These are phyloP conservation scores for Sisymbrium altissimum DNA, from an alignment of 345 rosid genomes.

Conservation along the genomic window DNA sequence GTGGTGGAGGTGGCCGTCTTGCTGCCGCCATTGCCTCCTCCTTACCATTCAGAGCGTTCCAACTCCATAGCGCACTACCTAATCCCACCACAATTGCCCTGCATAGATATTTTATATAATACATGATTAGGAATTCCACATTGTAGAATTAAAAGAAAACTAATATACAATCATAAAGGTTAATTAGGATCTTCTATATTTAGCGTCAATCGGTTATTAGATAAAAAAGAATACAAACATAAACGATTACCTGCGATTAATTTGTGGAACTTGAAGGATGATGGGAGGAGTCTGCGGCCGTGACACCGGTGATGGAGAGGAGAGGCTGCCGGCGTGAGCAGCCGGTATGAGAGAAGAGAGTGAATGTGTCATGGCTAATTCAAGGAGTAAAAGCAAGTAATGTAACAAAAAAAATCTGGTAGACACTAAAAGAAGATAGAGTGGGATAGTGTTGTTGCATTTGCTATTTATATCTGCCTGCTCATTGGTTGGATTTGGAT, in stretches of 20 bases:
- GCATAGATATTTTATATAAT: neutral
- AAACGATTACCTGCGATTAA: conserved; percentile 43
- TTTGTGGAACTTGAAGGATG: conserved; percentile 21
- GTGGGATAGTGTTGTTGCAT: conserved; percentile 27
- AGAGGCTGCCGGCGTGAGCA: conserved; percentile 20
- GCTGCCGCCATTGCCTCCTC: conserved; percentile 52
- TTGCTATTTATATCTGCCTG: conserved; percentile 19
- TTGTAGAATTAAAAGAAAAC: neutral
- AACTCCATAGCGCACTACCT: conserved; percentile 48
- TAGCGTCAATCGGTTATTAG: neutral
- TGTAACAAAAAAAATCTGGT: neutral
- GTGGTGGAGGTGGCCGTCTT: conserved; percentile 66
- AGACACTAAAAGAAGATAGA: conserved; percentile 29
- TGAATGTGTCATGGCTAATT: conserved; percentile 42
- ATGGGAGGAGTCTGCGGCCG: conserved; percentile 23
- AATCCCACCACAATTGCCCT: conserved; percentile 28
- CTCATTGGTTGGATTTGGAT: conserved; percentile 51
- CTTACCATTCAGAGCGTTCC: conserved; percentile 34
- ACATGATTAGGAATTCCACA: neutral
- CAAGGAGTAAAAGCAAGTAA: conserved; percentile 9
- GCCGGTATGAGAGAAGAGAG: conserved; percentile 37
- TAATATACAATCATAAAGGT: neutral
- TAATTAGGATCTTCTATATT: neutral
- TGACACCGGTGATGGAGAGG: conserved; percentile 31
- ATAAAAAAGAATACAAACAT: neutral